Evolutionary conservation across 2,329 filamentous ascomycete species (phyloP).

Genomic region (Talaromyces marneffei): DNA sequence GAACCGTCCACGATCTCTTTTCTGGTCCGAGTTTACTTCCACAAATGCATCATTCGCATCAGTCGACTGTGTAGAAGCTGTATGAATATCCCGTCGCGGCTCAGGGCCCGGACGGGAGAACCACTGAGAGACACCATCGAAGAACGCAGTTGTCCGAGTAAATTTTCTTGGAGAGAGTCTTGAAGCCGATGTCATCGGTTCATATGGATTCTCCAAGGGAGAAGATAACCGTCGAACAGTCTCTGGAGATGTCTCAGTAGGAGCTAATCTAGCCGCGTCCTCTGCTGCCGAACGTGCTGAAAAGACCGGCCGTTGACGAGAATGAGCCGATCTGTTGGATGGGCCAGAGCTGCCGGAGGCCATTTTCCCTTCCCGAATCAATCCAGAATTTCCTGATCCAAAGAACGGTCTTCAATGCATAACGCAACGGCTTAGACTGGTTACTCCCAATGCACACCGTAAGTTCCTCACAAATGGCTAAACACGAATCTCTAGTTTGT

Average conservation of each 20-base stretch:
- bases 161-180: constrained; percentile 16
- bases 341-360: constrained; percentile 18
- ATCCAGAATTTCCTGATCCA: not conserved
- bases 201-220: constrained; percentile 22
- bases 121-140: constrained; percentile 24
- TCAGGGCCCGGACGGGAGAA: constrained; percentile 18
- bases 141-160: constrained; percentile 19
- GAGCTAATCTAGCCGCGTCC: constrained; percentile 32
- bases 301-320: constrained; percentile 35
- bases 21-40: constrained; percentile 19
- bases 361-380: constrained; percentile 17
- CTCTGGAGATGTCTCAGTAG: constrained; percentile 25
- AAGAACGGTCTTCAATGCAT: not conserved
- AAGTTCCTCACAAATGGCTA: not conserved
- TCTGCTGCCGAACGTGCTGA: constrained; percentile 34
- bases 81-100: constrained; percentile 13
- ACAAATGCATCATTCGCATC: constrained; percentile 8
- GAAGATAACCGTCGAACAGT: constrained; percentile 22
- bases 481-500: not conserved
- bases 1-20: constrained; percentile 25
- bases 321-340: constrained; percentile 23
- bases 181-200: constrained; percentile 20
- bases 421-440: not conserved
- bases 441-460: not conserved
- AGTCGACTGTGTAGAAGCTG: not conserved